Evolutionary conservation across 2,329 filamentous ascomycete species (phyloP).

Genomic region (Claviceps sp.): DNA sequence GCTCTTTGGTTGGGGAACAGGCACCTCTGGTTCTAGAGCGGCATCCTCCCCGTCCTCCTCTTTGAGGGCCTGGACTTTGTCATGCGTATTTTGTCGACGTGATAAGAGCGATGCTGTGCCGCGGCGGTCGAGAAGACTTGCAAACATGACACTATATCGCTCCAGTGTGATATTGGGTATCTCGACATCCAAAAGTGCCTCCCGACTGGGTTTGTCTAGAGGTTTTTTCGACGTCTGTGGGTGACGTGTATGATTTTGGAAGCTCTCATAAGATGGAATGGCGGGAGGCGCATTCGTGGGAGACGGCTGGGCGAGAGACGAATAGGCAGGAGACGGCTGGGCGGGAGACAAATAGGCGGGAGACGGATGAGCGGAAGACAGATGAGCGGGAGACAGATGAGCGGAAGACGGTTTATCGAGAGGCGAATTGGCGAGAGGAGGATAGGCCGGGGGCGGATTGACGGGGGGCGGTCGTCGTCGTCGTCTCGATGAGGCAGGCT

Average conservation of each 20-base stretch:
- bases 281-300: too few species aligned
- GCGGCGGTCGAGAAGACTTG: slow-evolving; percentile 47
- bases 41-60: background rate
- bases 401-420: too few species aligned
- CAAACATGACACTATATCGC: slow-evolving; percentile 90
- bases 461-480: background rate
- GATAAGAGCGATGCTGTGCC: slow-evolving; percentile 29
- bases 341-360: too few species aligned
- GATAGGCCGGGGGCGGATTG: too few species aligned
- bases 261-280: background rate
- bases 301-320: too few species aligned
- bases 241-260: background rate
- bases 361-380: too few species aligned
- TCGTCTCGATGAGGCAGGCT: background rate
- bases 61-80: slow-evolving; percentile 27
- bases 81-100: slow-evolving; percentile 44
- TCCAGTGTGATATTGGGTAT: slow-evolving; percentile 75
- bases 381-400: too few species aligned
- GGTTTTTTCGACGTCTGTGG: background rate
- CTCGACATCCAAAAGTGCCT: slow-evolving; percentile 51
- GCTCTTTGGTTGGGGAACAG: background rate
- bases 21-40: slow-evolving; percentile 14
- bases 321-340: too few species aligned
- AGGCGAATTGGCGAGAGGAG: too few species aligned
- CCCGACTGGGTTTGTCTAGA: background rate